A percentile compares a stretch with the other conserved stretches of the same genome.
Conservation (phyloP, 108 stramenopile genomes). For the Nitzschia sp. region DNA sequence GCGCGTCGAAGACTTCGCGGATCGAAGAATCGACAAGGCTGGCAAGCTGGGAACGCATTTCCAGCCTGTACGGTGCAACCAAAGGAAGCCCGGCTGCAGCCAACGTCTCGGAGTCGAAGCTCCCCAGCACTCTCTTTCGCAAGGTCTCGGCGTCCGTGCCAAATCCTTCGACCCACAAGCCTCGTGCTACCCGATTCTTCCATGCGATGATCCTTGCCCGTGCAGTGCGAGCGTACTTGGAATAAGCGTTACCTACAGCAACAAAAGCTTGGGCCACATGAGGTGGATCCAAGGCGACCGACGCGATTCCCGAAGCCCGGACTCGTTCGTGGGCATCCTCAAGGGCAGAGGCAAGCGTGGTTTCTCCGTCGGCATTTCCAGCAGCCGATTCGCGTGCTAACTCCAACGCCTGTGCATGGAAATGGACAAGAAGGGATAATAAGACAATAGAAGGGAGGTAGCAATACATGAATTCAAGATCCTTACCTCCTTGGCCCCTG, state of each 20-base stretch:
- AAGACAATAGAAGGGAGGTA: neutral
- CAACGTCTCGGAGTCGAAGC: slow-evolving; percentile 80
- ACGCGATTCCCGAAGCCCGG: slow-evolving; percentile 37
- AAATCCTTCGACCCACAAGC: slow-evolving; percentile 67
- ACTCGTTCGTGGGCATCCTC: slow-evolving; percentile 54
- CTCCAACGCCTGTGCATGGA: slow-evolving; percentile 56
- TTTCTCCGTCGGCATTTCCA: slow-evolving; percentile 20
- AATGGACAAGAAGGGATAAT: neutral
- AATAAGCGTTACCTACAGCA: slow-evolving; percentile 68
- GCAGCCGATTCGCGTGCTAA: slow-evolving; percentile 38
- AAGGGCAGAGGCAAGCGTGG: slow-evolving; percentile 43
- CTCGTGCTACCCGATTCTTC: slow-evolving; percentile 68
- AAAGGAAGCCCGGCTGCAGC: slow-evolving; percentile 68
- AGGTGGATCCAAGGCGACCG: slow-evolving; percentile 69
- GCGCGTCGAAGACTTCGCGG: slow-evolving; percentile 57
- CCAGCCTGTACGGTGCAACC: slow-evolving; percentile 62
- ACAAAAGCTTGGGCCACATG: slow-evolving; percentile 71
- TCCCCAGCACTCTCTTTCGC: slow-evolving; percentile 46
- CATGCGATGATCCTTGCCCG: slow-evolving; percentile 72
- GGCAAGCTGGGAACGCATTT: slow-evolving; percentile 63
- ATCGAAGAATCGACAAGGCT: slow-evolving; percentile 56
- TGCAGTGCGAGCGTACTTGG: slow-evolving; percentile 58
- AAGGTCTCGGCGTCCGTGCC: slow-evolving; percentile 61
- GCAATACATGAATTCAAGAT: neutral
- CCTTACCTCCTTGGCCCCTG: slow-evolving; percentile 45